Base-by-base conservation (phyloP, 2,329 filamentous ascomycete genomes). In the Phaeosphaeriaceae sp. region DNA sequence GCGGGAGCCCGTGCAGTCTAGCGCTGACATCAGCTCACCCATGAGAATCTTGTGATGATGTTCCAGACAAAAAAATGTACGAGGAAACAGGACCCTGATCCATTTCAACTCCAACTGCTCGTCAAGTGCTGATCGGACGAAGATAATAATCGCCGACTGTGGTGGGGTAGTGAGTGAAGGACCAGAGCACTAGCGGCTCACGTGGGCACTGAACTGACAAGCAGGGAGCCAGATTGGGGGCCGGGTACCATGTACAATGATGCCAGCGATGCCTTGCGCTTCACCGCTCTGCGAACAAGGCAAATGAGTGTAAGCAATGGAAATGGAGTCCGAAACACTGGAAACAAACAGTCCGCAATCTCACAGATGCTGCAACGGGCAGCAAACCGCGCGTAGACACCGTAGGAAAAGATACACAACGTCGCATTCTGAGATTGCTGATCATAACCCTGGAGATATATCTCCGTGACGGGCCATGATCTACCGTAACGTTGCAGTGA, bases 1-100 rank as follows among this genome's bases (percentile, higher is more conserved):
- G 48, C 54, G 49, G 54, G 54, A 56, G 54, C 28, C 54, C 26
- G 54, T 52, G 54, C 54, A 52, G 21, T n/a, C 42, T 56, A 56
- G 54, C 28, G 54, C 54, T 56, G 54, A 56, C 51, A 49, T 56
- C 54, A 56, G 49, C 52, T 35, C 44, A 24, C 28, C 13, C 44
- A 32, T 11, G 7, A 46, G 19, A 21, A 21, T 46, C 19, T n/a
- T 46, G 19, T 46, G 43, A 46, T 46, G 19, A 46, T 46, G 9
- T 46, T 46, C 9, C 43, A 23, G 22, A 6, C 19, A 9, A 9
- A 23, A 49, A 21, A 13, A 40, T 40, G 35, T 40, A 40, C 35
- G 35, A 40, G 17, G 35, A 4, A 40, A 40, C 35, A 40, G 3
- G 11, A 40, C 5, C 15, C 15, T 40, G n/a, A n/a, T 17, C 35